Base-by-base conservation (phyloP, 768 basidiomycete species). In the Lactarius sanguifluus region DNA sequence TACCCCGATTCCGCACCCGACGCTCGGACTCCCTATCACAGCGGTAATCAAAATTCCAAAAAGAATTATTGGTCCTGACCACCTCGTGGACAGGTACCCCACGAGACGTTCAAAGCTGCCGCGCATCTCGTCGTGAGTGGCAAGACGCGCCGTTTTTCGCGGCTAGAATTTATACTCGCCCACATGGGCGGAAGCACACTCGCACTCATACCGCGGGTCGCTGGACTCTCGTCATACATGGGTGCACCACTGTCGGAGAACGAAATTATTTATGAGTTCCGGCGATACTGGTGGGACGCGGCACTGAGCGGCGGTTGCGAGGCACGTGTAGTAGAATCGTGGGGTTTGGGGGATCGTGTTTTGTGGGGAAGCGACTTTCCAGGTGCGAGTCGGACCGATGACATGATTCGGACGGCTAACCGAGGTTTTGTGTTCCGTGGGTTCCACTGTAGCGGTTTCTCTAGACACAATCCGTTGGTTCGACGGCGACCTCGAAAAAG, bases 101-200 rank as follows among this genome's bases (percentile, higher is more conserved):
- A 90, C 73, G 90, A 92, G 75, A 92, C 90, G 0, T 91, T 85
- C 80, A 91, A 91, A 77, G 91, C 89, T 1, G 89, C 89, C 40
- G 85, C 89, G 3, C 88, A 90, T 72, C 82, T 92, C 57, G 89
- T 92, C 56, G 85, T 91, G 28, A 83, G 87, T 0, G 87, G 88
- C 56, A 83, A 80, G 72, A 90, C 88, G 74, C 85, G 88, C 52
- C 83, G 80, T 66, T 90, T 83, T 71, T 75, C 81, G 25, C 76
- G 84, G 62, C 79, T 85, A 69, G 86, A 83, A 64, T 84, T 91
- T 67, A 82, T 92, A 41, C 83, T 92, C 10, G 83, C 90, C 23
- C 91, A 91, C 73, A 77, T 90, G 13, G 90, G 91, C n/a, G 90
- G 90, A 2, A 86, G 81, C 70, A 83, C 84, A 2, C 83, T 83